phyloP scores from a whole-genome alignment of 345 rosid species.

The Eucalyptus virginea region DNA sequence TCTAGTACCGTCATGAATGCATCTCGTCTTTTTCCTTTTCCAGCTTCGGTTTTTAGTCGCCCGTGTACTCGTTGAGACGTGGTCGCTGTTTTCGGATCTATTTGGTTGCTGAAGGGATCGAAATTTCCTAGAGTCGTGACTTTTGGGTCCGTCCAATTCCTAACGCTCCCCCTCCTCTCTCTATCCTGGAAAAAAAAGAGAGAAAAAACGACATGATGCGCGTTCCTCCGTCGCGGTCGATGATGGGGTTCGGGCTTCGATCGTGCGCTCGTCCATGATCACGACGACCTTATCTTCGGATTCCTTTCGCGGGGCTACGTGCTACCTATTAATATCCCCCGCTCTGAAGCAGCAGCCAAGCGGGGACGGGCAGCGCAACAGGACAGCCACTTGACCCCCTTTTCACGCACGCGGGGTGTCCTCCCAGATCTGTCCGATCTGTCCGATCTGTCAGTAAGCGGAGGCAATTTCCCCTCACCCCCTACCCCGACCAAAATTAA shows the following conservation, averaged over 20 bases:
- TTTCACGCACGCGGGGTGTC: background rate
- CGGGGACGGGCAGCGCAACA: background rate
- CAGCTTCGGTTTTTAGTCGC: background rate
- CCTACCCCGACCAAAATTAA: too few relatives aligned
- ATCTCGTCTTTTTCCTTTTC: background rate
- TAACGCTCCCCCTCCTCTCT: background rate
- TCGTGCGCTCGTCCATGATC: background rate
- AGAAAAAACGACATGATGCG: too few relatives aligned
- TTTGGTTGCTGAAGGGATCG: background rate
- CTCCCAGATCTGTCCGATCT: background rate
- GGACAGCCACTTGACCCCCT: background rate
- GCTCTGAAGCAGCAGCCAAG: background rate
- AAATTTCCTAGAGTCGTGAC: background rate
- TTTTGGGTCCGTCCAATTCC: background rate
- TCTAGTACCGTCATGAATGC: background rate
- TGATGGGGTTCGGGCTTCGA: background rate
- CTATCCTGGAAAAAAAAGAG: too few relatives aligned
- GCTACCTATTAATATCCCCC: background rate
- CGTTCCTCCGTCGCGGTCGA: too few relatives aligned
- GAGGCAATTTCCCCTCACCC: too few relatives aligned
- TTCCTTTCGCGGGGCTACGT: background rate
- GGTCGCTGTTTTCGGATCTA: background rate
- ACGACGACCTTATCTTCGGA: background rate
- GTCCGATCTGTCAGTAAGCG: background rate
- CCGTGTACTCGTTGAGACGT: background rate